Evolutionary conservation across 768 basidiomycete species (phyloP).

Genomic region (Russula sp.): DNA sequence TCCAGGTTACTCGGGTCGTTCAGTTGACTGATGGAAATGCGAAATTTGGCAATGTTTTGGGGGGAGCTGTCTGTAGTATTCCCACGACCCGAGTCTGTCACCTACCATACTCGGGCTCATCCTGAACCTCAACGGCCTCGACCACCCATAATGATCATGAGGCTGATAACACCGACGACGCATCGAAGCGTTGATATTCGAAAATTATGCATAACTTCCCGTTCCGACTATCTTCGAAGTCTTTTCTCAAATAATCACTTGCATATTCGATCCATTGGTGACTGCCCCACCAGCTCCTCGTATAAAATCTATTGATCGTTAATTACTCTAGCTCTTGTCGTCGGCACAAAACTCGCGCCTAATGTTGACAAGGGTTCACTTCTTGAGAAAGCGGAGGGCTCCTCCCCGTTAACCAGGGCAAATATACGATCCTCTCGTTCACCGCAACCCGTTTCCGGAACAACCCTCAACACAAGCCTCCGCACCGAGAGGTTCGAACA

Average conservation of each 20-base stretch:
- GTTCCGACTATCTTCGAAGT: neutral
- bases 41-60: too few relatives aligned
- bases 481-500: constrained; percentile 14
- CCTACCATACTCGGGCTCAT: too few relatives aligned
- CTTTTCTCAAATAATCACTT: neutral
- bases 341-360: neutral
- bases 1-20: too few relatives aligned
- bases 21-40: too few relatives aligned
- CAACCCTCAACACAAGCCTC: neutral
- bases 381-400: neutral
- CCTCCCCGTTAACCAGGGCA: neutral
- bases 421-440: neutral
- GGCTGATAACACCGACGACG: neutral
- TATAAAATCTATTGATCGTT: neutral
- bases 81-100: too few relatives aligned
- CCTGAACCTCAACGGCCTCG: too few relatives aligned
- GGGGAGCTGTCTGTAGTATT: too few relatives aligned
- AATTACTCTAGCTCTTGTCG: neutral
- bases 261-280: neutral
- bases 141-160: neutral
- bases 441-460: neutral
- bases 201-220: neutral
- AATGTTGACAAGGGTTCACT: neutral
- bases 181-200: neutral
- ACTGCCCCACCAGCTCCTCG: neutral